Conservation (phyloP, 768 basidiomycete genomes). For the Crucibulum laeve region DNA sequence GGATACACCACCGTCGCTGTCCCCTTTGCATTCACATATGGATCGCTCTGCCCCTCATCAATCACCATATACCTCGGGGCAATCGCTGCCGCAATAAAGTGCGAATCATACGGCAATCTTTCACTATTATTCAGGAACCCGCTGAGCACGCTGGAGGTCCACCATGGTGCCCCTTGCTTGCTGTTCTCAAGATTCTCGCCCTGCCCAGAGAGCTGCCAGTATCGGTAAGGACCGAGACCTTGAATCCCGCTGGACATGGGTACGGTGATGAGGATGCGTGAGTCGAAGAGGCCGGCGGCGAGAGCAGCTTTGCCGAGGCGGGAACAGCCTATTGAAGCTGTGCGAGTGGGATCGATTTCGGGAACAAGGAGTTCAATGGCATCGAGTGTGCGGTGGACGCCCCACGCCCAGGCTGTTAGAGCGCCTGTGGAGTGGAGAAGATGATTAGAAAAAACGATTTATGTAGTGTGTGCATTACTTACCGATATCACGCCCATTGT, state of each 20-base stretch:
- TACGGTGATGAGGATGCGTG: slow-evolving; percentile 6
- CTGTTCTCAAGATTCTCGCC: slow-evolving; percentile 10
- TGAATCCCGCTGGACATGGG: slow-evolving; percentile 13
- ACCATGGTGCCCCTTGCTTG: slow-evolving; percentile 7
- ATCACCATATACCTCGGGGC: slow-evolving; percentile 8
- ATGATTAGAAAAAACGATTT: slow-evolving; percentile 1
- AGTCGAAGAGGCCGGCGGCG: slow-evolving; percentile 10
- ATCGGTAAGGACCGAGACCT: slow-evolving; percentile 10
- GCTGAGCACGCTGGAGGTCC: slow-evolving; percentile 6
- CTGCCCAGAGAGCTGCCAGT: slow-evolving; percentile 8
- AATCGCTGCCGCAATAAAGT: slow-evolving; percentile 8
- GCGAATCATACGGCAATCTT: slow-evolving; percentile 8
- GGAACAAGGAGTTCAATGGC: slow-evolving; percentile 26
- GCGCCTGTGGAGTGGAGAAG: slow-evolving; percentile 22
- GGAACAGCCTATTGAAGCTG: slow-evolving; percentile 31
- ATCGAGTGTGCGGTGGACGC: slow-evolving; percentile 33
- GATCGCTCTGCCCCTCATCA: slow-evolving; percentile 8
- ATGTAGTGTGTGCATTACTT: not conserved
- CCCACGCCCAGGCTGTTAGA: slow-evolving; percentile 39
- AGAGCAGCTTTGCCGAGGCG: slow-evolving; percentile 9
- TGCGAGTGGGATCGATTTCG: slow-evolving; percentile 26
- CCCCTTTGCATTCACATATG: slow-evolving; percentile 10
- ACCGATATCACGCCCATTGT: slow-evolving; percentile 14
- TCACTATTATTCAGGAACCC: slow-evolving; percentile 8
- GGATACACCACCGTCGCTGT: slow-evolving; percentile 9